Evolutionary conservation across 2,329 filamentous ascomycete species (phyloP).

Genomic region (Ceratocystis cubensis): DNA sequence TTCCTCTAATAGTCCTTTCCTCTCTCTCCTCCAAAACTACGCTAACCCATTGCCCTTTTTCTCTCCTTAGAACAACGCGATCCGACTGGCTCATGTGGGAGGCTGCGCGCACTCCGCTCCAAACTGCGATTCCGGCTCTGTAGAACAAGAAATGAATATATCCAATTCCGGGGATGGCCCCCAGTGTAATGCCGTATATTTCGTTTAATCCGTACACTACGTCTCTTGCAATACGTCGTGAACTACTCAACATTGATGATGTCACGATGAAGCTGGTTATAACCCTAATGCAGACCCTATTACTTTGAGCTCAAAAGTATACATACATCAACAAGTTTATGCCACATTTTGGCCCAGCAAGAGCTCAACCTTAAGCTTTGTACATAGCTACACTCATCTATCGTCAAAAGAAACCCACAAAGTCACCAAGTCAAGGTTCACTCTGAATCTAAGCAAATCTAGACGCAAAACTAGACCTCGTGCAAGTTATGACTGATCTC

Average conservation of each 20-base stretch:
- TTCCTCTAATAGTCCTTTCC: not conserved
- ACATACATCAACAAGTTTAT: not conserved
- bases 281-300: conserved; percentile 11
- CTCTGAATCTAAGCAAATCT: not conserved
- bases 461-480: not conserved
- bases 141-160: not conserved
- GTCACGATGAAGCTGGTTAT: not conserved
- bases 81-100: conserved; percentile 99
- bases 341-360: not conserved
- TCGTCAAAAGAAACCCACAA: not conserved
- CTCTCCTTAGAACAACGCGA: conserved; percentile 61
- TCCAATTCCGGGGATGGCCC: not conserved
- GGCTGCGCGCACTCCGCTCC: conserved; percentile 53
- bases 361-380: conserved; percentile 1
- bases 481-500: conserved; percentile 43
- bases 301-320: not conserved
- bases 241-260: not conserved
- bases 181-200: too few relatives aligned
- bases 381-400: not conserved
- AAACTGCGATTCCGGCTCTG: conserved; percentile 52
- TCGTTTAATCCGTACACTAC: not conserved
- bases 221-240: not conserved
- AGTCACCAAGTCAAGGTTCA: not conserved
- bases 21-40: not conserved
- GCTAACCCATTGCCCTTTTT: conserved; percentile 18